Evolutionary conservation across 306 rosid species (phyloP).

Genomic region (Casuarina glauca): DNA sequence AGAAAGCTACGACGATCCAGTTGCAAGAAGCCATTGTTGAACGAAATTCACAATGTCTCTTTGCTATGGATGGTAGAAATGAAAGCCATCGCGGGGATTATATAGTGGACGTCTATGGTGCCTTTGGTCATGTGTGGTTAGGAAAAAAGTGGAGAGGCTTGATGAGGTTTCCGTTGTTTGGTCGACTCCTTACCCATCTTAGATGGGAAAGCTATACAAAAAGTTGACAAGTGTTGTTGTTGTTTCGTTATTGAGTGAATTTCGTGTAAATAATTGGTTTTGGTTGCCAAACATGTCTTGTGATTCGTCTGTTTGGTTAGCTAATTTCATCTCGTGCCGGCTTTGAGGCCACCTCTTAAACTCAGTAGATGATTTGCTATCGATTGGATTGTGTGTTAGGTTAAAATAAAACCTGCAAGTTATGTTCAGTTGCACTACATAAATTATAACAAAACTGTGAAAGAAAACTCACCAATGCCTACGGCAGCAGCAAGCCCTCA

Average conservation of each 20-base stretch:
- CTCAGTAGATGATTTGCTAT: too few species aligned
- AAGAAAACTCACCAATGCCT: too few species aligned
- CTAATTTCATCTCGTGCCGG: neutral
- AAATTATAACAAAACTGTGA: too few species aligned
- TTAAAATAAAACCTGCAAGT: too few species aligned
- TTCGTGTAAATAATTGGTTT: neutral
- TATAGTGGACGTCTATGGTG: neutral
- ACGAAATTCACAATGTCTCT: neutral
- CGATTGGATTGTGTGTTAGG: too few species aligned
- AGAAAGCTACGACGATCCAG: slow-evolving; percentile 12
- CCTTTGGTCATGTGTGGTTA: neutral
- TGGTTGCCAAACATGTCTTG: neutral
- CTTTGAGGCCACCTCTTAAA: too few species aligned
- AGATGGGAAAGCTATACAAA: neutral
- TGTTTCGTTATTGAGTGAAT: neutral
- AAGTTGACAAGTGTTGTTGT: neutral
- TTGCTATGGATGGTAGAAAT: neutral
- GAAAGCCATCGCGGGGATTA: neutral
- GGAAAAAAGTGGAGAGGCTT: neutral
- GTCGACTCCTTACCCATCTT: neutral
- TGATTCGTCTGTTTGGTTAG: neutral
- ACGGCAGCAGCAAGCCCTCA: too few species aligned
- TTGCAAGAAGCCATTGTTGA: slow-evolving; percentile 17
- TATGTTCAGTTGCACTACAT: too few species aligned
- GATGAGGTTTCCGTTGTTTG: neutral